Base-by-base conservation (phyloP, 1,284 basidiomycete genomes). In the Tylopilus sp. region DNA sequence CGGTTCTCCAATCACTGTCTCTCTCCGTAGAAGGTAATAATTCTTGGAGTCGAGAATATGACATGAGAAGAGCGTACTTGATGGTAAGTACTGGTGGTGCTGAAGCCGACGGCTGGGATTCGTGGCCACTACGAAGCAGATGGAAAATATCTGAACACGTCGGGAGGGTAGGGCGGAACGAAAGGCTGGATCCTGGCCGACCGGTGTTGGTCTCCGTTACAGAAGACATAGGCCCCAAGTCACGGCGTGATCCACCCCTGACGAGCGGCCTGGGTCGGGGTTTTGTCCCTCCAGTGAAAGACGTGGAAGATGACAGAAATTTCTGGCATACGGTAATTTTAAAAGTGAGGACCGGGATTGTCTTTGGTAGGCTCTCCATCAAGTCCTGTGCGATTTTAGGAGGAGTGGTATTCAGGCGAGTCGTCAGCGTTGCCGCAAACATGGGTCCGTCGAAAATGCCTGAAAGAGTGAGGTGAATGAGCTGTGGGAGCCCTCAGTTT, bases 381-480 rank as follows among this genome's bases (percentile, higher is more conserved):
- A 81, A 56, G 15, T 63, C 59, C 20, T 67, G 61, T 33, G 75
- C 57, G 14, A 62, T 60, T 39, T 71, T 63, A 12, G 67, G 50
- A 1, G 69, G 52, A n/a, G 72, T 61, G 6, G 73, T 64, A 20
- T 72, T 64, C 12, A 82, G 57, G 38, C 76, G 76, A 34, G 66
- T 72, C 47, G 71, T 74, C 21, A 80, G 64, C 11, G 74, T 69
- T 36, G 75, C 71, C 24, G 76, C 66, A 57, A 84, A 76, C 62
- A 77, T 70, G 10, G 69, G 55, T 26, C 72, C 63, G 53, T 84
- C 79, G 38, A 85, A 66, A 46, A 73, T 63, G 12, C 65, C 67
- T 0, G 78, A 76, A 29, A 71, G 70, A 24, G 73, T 71, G 29
- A 85, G 69, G 57, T 82, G 76, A 53, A 82, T 73, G 48, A 85